Base-by-base conservation (phyloP, 225 moss, liverwort and hornwort species). In the Rhytidiadelphus loreus region DNA sequence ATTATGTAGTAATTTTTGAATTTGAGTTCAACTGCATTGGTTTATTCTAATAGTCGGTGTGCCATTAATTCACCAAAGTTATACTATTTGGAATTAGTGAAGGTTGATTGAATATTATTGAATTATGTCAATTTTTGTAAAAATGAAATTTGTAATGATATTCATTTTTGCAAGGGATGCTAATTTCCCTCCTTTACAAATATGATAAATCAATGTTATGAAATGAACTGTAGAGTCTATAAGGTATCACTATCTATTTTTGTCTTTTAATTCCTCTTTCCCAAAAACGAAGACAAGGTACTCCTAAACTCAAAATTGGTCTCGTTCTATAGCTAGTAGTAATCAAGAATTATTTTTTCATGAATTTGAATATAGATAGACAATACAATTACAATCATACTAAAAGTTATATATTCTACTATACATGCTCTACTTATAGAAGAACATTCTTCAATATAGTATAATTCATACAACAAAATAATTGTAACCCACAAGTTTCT, bases 11-110 rank as follows among this genome's bases (percentile, higher is more conserved):
- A 48, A 50, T 32, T 50, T 72, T 18, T 73, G 28, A 73, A 73
- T 29, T 73, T 29, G 46, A 73, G 2, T 18, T 43, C 18, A 73
- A 6, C 4, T 46, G 18, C 11, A 46, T 11, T 73, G 18, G 43
- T 11, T 46, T 11, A 7, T 46, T 2, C 0, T 30, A 30, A 11
- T 18, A 30, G 2, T 28, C 0, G 2, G 2, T 30, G 11, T 73
- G 11, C 30, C 18, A 73, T 28, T 73, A 18, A 19, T 46, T 73
- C 46, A 30, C 1, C 7, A 17, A 73, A 28, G 17, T 44, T 26
- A 26, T 44, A 44, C 3, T 28, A 44, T 44, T 72, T 72, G 6
- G 29, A 72, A 29, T 44, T 72, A 72, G 44, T 72, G 0, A 0
- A 10, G 0, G 8, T 44, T 16, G 9, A 28, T n/a, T n/a, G n/a